Evolutionary conservation across 2,329 filamentous ascomycete species (phyloP), one percentile per base, ranked within the genome.

Genomic region (Botrytis hyacinthi): DNA sequence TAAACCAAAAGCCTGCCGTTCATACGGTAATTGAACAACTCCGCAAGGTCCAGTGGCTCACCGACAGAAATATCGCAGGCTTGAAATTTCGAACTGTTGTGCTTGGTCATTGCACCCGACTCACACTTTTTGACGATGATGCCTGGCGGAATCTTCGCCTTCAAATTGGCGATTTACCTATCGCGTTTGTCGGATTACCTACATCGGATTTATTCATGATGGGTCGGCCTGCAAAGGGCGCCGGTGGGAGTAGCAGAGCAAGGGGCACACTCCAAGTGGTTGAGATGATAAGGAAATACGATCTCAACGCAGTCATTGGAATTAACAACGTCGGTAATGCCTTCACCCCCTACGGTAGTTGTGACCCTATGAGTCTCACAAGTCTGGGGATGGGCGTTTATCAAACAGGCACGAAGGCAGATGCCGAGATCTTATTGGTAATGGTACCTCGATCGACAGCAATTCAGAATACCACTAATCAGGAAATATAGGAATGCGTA

Each of bases 171-270:
- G 74, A 81, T 8, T 83, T 93, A 5, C 89, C 90, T 0, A 82
- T 93, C 9, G 86, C 87, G 68, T 92, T 93, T 76, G 87, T 93
- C 14, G 91, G 91, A 0, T 82, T 93, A 10, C 91, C 91, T 0
- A 92, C 89, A 0, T 92, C 90, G 60, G 91, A 93, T 81, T 80
- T 93, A 4, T 92, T 90, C 81, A 93, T 93, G 90, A 92, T 93
- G 86, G 87, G 83, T 76, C 85, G 81, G 69, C 84, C 80, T 62
- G 73, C 74, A 68, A 60, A 79, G 79, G 71, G 70, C 12, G 75
- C 76, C 16, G 77, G 77, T 12, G 78, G 79, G 9, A 80, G 80
- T 8, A 75, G 80, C 35, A 78, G 83, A 10, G 83, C 84, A 1
- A 84, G 91, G 74, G 90, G 89, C 1, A 93, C 91, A 0, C 82